Percentiles rank a stretch among this genome's conserved stretches.
Conservation (phyloP, 2,329 filamentous ascomycete genomes). For the Paraphoma chrysanthemicola region DNA sequence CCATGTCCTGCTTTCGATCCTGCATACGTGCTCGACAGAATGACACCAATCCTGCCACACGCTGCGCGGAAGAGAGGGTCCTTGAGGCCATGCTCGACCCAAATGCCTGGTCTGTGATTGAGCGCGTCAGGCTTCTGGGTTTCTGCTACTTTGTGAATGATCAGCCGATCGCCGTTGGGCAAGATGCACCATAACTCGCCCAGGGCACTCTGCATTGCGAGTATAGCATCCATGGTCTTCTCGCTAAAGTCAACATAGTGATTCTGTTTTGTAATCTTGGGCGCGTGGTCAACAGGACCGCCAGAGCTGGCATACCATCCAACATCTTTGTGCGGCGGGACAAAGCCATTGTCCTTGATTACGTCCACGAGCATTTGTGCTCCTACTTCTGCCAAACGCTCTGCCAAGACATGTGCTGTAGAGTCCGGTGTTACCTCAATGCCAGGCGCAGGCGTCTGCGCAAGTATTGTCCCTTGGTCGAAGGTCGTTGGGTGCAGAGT, state of each 20-base stretch:
- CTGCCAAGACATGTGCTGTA: slow-evolving; percentile 59
- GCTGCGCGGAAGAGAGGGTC: slow-evolving; percentile 8
- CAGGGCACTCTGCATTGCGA: slow-evolving; percentile 65
- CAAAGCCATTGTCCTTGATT: slow-evolving; percentile 68
- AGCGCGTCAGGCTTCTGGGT: not conserved
- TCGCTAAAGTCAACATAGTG: slow-evolving; percentile 66
- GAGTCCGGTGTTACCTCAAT: slow-evolving; percentile 58
- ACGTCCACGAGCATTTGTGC: slow-evolving; percentile 73
- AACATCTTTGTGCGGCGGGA: slow-evolving; percentile 63
- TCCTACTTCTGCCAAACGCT: slow-evolving; percentile 66
- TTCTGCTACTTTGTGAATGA: slow-evolving; percentile 25
- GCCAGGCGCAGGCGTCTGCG: slow-evolving; percentile 66
- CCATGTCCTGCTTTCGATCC: slow-evolving; percentile 2
- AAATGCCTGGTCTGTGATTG: slow-evolving; percentile 9
- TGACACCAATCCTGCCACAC: slow-evolving; percentile 3
- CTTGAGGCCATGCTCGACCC: not conserved
- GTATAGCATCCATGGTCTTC: slow-evolving; percentile 63
- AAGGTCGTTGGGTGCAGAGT: slow-evolving; percentile 80
- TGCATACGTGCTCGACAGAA: slow-evolving; percentile 18
- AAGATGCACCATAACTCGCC: slow-evolving; percentile 69
- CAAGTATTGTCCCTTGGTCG: slow-evolving; percentile 78
- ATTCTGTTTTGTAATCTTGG: slow-evolving; percentile 74
- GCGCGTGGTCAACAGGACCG: slow-evolving; percentile 61
- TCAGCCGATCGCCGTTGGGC: slow-evolving; percentile 35
- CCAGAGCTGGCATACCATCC: slow-evolving; percentile 32